Conservation (phyloP, 2,329 filamentous ascomycete species). For the Chalaropsis thielavioides region DNA sequence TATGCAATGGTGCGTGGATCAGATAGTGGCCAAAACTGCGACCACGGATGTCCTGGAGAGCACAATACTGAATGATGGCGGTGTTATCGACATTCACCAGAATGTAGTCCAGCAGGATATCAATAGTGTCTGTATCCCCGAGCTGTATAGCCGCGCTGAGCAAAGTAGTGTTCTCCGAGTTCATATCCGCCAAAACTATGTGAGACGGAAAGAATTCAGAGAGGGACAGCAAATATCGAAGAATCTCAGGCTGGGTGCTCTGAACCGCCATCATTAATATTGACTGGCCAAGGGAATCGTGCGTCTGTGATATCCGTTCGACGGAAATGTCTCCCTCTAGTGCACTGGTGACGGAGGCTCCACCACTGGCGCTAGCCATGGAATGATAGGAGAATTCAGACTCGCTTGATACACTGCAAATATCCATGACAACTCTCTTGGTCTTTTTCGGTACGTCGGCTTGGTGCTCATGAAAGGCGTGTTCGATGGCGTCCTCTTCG, state of each 20-base stretch:
- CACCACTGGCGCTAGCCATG: slow-evolving; percentile 48
- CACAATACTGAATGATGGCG: slow-evolving; percentile 52
- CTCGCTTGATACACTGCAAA: slow-evolving; percentile 71
- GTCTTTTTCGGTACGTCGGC: slow-evolving; percentile 33
- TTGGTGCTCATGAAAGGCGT: slow-evolving; percentile 9
- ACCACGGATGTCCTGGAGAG: slow-evolving; percentile 66
- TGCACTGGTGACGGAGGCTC: slow-evolving; percentile 56
- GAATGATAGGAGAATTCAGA: slow-evolving; percentile 77
- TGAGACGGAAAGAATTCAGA: slow-evolving; percentile 58
- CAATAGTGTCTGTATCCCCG: slow-evolving; percentile 58
- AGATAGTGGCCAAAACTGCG: slow-evolving; percentile 90
- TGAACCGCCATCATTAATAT: slow-evolving; percentile 77
- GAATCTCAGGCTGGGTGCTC: slow-evolving; percentile 51
- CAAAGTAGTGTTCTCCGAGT: slow-evolving; percentile 79
- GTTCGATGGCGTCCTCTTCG: slow-evolving; percentile 24
- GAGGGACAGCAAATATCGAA: slow-evolving; percentile 67
- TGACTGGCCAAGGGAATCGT: slow-evolving; percentile 61
- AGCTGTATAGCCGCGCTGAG: slow-evolving; percentile 83
- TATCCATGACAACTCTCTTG: slow-evolving; percentile 82
- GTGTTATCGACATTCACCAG: slow-evolving; percentile 41
- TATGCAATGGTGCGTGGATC: slow-evolving; percentile 76
- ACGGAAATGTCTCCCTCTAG: slow-evolving; percentile 79
- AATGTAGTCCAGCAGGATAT: slow-evolving; percentile 59
- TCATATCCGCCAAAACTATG: slow-evolving; percentile 65
- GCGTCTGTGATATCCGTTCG: slow-evolving; percentile 59